Evolutionary conservation across 2,329 filamentous ascomycete genomes (phyloP).

Genomic region (Fusarium hainanense): DNA sequence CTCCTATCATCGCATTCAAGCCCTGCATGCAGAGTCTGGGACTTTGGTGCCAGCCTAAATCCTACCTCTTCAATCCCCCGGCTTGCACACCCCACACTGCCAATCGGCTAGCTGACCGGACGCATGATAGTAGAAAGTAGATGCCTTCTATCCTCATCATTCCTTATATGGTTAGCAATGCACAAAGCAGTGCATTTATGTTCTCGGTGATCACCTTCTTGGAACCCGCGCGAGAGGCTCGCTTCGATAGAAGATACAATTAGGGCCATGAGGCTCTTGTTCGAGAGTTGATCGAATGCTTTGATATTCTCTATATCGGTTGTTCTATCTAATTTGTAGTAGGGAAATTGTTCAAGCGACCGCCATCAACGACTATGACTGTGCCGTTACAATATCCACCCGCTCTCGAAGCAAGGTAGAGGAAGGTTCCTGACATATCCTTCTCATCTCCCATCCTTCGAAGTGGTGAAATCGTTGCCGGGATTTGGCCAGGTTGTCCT

Average conservation of each 20-base stretch:
- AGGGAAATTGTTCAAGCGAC: slow-evolving; percentile 32
- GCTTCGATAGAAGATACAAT: not conserved
- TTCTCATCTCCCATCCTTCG: slow-evolving; percentile 34
- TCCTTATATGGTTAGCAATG: not conserved
- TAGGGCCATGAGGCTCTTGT: not conserved
- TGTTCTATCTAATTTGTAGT: slow-evolving; percentile 13
- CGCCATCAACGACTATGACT: slow-evolving; percentile 34
- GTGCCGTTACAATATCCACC: slow-evolving; percentile 36
- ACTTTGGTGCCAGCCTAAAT: not conserved
- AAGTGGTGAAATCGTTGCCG: slow-evolving; percentile 19
- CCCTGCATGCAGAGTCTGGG: not conserved
- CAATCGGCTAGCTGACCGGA: too few species aligned
- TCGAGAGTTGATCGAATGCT: too few species aligned
- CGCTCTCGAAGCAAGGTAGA: slow-evolving; percentile 33
- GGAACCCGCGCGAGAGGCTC: not conserved
- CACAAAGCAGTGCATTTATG: not conserved
- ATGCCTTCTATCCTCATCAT: not conserved
- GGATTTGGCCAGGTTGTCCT: slow-evolving; percentile 20
- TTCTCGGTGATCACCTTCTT: not conserved
- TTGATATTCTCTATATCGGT: not conserved
- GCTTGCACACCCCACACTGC: not conserved
- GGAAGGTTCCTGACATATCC: slow-evolving; percentile 31
- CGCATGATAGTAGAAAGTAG: not conserved
- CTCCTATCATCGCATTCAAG: not conserved
- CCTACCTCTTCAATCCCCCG: not conserved